Evolutionary conservation across 1,284 basidiomycete genomes (phyloP).

Genomic region (Sanguinoderma infundibulare): DNA sequence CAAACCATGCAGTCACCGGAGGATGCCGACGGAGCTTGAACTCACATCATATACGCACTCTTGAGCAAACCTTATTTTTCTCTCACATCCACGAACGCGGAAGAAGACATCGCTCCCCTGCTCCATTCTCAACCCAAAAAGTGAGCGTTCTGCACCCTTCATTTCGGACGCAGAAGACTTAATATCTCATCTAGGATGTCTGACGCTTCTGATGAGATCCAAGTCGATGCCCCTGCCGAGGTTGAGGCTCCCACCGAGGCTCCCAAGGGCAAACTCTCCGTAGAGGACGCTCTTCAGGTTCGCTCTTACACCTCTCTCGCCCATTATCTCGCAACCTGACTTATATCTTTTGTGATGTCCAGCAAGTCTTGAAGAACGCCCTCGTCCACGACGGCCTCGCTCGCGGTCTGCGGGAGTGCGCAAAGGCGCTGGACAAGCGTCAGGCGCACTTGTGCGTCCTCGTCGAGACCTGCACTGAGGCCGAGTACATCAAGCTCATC

Average conservation of each 20-base stretch:
- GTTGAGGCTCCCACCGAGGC: slow-evolving; percentile 85
- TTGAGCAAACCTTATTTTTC: slow-evolving; percentile 48
- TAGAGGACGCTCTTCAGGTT: slow-evolving; percentile 98
- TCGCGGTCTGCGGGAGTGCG: slow-evolving; percentile 95
- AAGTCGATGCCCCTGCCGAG: slow-evolving; percentile 78
- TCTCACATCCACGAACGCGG: slow-evolving; percentile 85
- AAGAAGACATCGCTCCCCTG: slow-evolving; percentile 77
- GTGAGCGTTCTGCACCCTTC: slow-evolving; percentile 36
- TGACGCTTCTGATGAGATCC: slow-evolving; percentile 97
- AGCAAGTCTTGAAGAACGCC: slow-evolving; percentile 96
- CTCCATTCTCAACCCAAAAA: slow-evolving; percentile 45
- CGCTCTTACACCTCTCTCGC: background rate
- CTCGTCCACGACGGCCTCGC: slow-evolving; percentile 98
- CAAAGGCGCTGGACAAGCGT: slow-evolving; percentile 98
- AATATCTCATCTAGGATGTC: slow-evolving; percentile 73
- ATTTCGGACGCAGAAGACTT: background rate
- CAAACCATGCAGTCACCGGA: slow-evolving; percentile 15
- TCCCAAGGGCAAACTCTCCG: slow-evolving; percentile 93
- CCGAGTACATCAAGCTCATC: slow-evolving; percentile 99
- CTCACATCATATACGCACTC: slow-evolving; percentile 21
- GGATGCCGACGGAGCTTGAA: slow-evolving; percentile 57
- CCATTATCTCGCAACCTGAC: too few relatives aligned
- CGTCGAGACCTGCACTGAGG: slow-evolving; percentile 98
- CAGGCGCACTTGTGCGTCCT: slow-evolving; percentile 99
- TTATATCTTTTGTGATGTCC: background rate